A percentile compares a stretch with the other conserved stretches of the same genome.
phyloP scores from a whole-genome alignment of 352 stramenopile genomes.

The Globisporangium cederbergense region DNA sequence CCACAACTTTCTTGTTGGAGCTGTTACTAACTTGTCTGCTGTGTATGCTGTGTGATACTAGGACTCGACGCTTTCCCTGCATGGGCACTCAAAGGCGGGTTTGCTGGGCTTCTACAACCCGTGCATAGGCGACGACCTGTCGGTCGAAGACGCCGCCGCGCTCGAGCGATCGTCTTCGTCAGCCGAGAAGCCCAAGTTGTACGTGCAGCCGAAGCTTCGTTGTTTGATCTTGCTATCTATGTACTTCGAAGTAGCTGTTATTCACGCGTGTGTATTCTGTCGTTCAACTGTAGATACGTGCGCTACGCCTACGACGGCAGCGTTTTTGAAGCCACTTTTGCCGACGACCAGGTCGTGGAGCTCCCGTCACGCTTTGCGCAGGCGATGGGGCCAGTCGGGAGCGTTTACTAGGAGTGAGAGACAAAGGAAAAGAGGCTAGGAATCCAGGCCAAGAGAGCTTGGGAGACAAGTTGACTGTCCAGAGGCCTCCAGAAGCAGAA shows the following conservation, averaged over 20 bases:
- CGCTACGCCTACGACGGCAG: slow-evolving; percentile 68
- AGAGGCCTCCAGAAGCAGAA: not conserved
- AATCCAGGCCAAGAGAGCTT: not conserved
- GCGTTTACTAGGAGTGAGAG: slow-evolving; percentile 46
- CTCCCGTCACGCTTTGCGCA: slow-evolving; percentile 73
- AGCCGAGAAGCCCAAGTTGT: slow-evolving; percentile 52
- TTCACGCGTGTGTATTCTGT: slow-evolving; percentile 3
- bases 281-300: slow-evolving; percentile 46
- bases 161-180: not conserved
- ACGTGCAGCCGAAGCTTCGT: slow-evolving; percentile 15
- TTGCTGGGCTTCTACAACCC: slow-evolving; percentile 84
- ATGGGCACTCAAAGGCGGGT: slow-evolving; percentile 54
- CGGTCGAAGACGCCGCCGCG: slow-evolving; percentile 30
- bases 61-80: slow-evolving; percentile 55
- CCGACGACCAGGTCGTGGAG: slow-evolving; percentile 64
- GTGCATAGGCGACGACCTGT: slow-evolving; percentile 46
- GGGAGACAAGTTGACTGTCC: not conserved
- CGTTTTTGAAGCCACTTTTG: slow-evolving; percentile 82
- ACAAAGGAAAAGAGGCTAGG: not conserved
- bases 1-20: not conserved
- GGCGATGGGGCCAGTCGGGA: slow-evolving; percentile 59
- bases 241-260: not conserved
- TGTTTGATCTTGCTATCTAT: no score
- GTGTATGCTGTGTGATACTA: slow-evolving; percentile 16
- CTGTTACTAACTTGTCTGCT: slow-evolving; percentile 4